Evolutionary conservation across 345 rosid genomes (phyloP), one percentile per base, ranked within the genome.

Genomic region (Eucalyptus lansdowneana): DNA sequence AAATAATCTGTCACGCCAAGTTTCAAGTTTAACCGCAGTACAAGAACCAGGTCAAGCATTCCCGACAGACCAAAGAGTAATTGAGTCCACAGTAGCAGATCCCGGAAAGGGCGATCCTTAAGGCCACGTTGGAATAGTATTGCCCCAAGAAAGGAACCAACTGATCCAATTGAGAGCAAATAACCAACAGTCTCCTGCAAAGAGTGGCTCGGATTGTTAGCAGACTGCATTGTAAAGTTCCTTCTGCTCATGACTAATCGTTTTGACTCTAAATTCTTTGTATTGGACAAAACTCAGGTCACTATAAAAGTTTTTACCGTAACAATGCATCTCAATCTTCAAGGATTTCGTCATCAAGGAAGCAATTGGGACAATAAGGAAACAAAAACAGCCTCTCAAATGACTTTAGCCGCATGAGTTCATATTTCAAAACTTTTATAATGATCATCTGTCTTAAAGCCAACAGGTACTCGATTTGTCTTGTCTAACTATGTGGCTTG

Each of bases 131-230:
- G 95, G 90, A 94, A 96, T 58, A 95, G 89, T 53, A 95, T 90
- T 67, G 92, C 95, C 50, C 97, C 98, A 40, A 89, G 90, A 34
- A 96, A 95, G 53, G 97, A 95, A 53, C 98, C 98, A 16, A 95
- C 88, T 3, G 96, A 92, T 67, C 96, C 97, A 50, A 95, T 86
- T 1, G 96, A 95, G 87, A 95, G 37, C 89, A 96, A 93, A 86
- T 92, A 93, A 86, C 97, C 97, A 89, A 96, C 96, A 69, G 92
- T 90, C 88, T 93, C 96, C 98, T 95, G 94, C 88, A 91, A 91
- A 86, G 87, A 87, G 22, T 72, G 81, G 45, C 45, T 37, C 10
- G 81, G 81, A 72, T 37, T 10, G 40, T 72, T 72, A 72, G 45
- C 81, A 72, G 42, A 34, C 81, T 69, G 80, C 22, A 69, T 31